These are phyloP conservation scores for Anethum foeniculum DNA, from an alignment of 140 eudicot genomes.

Conservation along the genomic window DNA sequence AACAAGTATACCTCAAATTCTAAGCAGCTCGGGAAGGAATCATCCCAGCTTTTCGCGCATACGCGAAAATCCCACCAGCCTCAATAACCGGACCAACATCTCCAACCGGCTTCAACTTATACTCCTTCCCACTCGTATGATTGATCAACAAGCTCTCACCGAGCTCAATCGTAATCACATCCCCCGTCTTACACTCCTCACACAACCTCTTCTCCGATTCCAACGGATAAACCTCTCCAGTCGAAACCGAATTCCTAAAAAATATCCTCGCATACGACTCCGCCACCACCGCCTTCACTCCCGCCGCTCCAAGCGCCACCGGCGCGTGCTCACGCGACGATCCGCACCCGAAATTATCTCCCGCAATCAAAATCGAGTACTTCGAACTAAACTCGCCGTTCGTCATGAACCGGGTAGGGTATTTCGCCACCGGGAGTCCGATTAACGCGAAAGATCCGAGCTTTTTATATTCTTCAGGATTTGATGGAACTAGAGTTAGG, in stretches of 20 bases:
- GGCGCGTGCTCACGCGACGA: slow-evolving; percentile 97
- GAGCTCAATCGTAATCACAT: slow-evolving; percentile 44
- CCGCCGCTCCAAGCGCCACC: slow-evolving; percentile 32
- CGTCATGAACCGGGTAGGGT: slow-evolving; percentile 55
- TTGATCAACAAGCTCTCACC: too few species aligned
- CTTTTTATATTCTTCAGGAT: slow-evolving; percentile 87
- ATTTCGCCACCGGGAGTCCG: slow-evolving; percentile 54
- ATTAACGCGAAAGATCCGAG: slow-evolving; percentile 84
- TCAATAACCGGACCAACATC: slow-evolving; percentile 99
- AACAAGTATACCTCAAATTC: slow-evolving; percentile 11
- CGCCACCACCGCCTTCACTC: slow-evolving; percentile 68
- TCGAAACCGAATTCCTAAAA: slow-evolving; percentile 86
- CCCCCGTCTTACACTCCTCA: slow-evolving; percentile 90
- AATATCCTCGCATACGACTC: slow-evolving; percentile 94
- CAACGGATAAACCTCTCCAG: slow-evolving; percentile 88
- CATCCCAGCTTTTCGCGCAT: slow-evolving; percentile 89
- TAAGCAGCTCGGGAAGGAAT: slow-evolving; percentile 46
- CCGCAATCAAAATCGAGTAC: slow-evolving; percentile 66
- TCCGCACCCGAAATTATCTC: slow-evolving; percentile 91
- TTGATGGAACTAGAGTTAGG: slow-evolving; percentile 86
- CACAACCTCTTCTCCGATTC: slow-evolving; percentile 82
- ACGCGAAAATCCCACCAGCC: slow-evolving; percentile 98
- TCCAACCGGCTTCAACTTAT: slow-evolving; percentile 76
- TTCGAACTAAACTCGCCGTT: slow-evolving; percentile 42
- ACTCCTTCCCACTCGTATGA: slow-evolving; percentile 2